Base-by-base conservation (phyloP, 2,329 filamentous ascomycete genomes). In the Colletotrichum incanum region DNA sequence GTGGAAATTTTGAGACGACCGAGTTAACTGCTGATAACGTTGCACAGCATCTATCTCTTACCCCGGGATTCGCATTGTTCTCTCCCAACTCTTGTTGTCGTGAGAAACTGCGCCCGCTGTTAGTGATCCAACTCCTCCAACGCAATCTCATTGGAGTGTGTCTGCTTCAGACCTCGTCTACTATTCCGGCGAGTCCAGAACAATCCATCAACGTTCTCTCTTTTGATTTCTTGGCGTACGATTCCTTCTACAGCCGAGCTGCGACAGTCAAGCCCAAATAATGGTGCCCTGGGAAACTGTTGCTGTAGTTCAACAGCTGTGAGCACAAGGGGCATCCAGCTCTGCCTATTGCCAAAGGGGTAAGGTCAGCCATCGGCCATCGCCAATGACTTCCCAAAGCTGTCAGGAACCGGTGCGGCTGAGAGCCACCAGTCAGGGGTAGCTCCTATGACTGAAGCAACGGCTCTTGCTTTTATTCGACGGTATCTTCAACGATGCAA, bases 321-420 rank as follows among this genome's bases (percentile, higher is more conserved):
- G 28, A 5, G 45, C 20, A 34, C n/a, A 28, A 47, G 41, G 43
- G 54, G 23, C n/a, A 39, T 14, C 37, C 8, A 26, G 20, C 20
- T 7, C 1, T 26, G 28, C n/a, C n/a, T 47, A 43, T n/a, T 6
- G 49, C 69, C 45, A 65, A 72, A 43, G 7, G 28, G 69, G 45
- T 23, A 72, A 54, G 65, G 65, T 55, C 49, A 18, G 6, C 3
- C 23, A 47, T n/a, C 0, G 3, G 23, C 56, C 65, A 54, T 72
- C 59, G 65, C 65, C 66, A 60, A 69, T 45, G 45, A 18, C 65
- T 62, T 43, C 58, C 69, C 39, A 41, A 69, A 64, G 6, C 28
- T 50, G 56, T 47, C 65, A 63, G 39, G 39, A 67, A 58, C 47
- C 56, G 50, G 43, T 72, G 69, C 69, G 69, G 69, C 69, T 72